These are phyloP conservation scores for Leptomonas pyrrhocoris DNA, from an alignment of 208 protist genomes.

Conservation along the genomic window DNA sequence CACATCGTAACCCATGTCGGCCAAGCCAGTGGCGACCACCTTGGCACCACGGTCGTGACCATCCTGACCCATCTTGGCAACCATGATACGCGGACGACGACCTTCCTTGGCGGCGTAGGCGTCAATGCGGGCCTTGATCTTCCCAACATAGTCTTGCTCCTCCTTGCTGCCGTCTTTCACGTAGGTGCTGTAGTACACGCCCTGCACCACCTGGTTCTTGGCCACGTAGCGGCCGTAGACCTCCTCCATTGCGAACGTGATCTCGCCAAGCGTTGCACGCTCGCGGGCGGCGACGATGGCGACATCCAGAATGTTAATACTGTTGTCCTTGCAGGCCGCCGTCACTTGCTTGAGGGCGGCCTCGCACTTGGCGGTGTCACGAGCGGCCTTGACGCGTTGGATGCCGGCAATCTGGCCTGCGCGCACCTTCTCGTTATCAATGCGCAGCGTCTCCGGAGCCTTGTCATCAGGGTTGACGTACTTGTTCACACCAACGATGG, in stretches of 20 bases:
- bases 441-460: slow-evolving; percentile 77
- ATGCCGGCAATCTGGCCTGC: slow-evolving; percentile 72
- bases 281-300: slow-evolving; percentile 88
- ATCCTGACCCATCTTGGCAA: slow-evolving; percentile 97
- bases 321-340: slow-evolving; percentile 62
- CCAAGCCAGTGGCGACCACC: slow-evolving; percentile 95
- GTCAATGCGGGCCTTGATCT: slow-evolving; percentile 58
- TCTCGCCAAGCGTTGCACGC: slow-evolving; percentile 95
- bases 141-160: slow-evolving; percentile 41
- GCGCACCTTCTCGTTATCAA: slow-evolving; percentile 93
- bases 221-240: slow-evolving; percentile 80
- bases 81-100: slow-evolving; percentile 93
- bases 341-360: slow-evolving; percentile 71
- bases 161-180: slow-evolving; percentile 37
- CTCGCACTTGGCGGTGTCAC: slow-evolving; percentile 61
- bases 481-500: slow-evolving; percentile 97
- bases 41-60: slow-evolving; percentile 96
- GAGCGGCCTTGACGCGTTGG: slow-evolving; percentile 53
- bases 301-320: slow-evolving; percentile 89
- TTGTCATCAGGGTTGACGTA: slow-evolving; percentile 70
- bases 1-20: slow-evolving; percentile 96
- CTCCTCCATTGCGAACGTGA: slow-evolving; percentile 88
- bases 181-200: slow-evolving; percentile 85
- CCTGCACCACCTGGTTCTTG: slow-evolving; percentile 69
- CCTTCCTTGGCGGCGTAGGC: slow-evolving; percentile 81